These are phyloP conservation scores for Straminergon stramineum DNA, from an alignment of 225 moss, liverwort and hornwort species.

Conservation along the genomic window DNA sequence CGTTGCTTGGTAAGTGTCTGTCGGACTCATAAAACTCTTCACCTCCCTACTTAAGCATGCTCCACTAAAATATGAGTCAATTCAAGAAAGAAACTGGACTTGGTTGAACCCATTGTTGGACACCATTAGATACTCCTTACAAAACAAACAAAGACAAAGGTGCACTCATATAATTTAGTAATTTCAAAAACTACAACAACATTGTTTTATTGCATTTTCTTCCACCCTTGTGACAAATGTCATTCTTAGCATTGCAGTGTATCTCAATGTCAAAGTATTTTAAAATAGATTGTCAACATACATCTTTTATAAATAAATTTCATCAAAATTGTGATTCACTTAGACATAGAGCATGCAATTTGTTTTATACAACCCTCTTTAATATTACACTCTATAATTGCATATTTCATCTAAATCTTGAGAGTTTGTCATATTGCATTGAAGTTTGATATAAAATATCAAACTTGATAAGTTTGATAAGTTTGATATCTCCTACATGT, in stretches of 20 bases:
- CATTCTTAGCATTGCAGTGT: not conserved
- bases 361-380: not conserved
- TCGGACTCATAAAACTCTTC: not conserved
- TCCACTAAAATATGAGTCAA: not conserved
- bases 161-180: not conserved
- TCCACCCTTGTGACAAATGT: not conserved
- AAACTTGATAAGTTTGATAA: no score
- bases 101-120: not conserved
- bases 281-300: not conserved
- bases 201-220: not conserved
- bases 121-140: not conserved
- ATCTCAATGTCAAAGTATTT: fast-evolving
- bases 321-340: not conserved
- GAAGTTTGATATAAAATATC: not conserved
- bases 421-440: not conserved
- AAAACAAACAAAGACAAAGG: not conserved
- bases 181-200: not conserved
- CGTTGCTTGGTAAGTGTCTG: not conserved
- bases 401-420: not conserved
- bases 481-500: no score
- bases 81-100: not conserved
- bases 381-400: not conserved
- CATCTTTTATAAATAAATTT: no score
- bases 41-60: not conserved
- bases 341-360: no score